Base-by-base conservation (phyloP, 345 rosid species). In the Lepidium didymum region DNA sequence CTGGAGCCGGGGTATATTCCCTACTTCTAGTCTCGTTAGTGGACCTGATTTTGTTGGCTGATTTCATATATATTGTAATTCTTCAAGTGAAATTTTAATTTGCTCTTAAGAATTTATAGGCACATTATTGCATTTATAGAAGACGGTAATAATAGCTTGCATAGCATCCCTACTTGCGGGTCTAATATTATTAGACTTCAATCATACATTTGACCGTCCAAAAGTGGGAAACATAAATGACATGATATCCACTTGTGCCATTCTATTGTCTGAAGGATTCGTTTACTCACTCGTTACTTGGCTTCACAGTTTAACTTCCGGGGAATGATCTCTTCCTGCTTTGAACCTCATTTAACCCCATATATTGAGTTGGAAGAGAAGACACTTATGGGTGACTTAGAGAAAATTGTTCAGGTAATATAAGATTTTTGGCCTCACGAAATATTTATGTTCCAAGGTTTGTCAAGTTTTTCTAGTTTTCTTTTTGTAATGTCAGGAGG, bases 241-340 rank as follows among this genome's bases (percentile, higher is more conserved):
- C 38, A 44, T 62, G 45, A 38, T 52, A 40, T 49, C 43, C 18
- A 55, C 51, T 73, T 55, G 50, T 47, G 65, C 34, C 23, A 15
- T 63, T 34, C 56, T 37, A 50, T 71, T 31, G 33, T 59, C 59
- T 59, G 25, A 41, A 61, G 29, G 64, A 47, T 62, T 67, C 19
- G 1, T 19, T 61, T 55, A 31, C 56, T 70, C 35, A 64, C 70
- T 25, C 23, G 53, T 59, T 46, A 45, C 78, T 76, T 19, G 4
- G 44, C 45, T 33, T 80, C 57, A 78, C 96, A 94, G 99, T 94
- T 94, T 76, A 94, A 94, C 82, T 94, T 94, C 83, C 95, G 86
- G 33, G 97, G 99, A 77, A 94, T 94, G 64, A 82, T 94, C 68
- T 94, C 99, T 41, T 88, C 97, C 46, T 94, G 97, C 85, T 94